phyloP scores from a whole-genome alignment of 106 monocot genomes.

The Allium sativum region DNA sequence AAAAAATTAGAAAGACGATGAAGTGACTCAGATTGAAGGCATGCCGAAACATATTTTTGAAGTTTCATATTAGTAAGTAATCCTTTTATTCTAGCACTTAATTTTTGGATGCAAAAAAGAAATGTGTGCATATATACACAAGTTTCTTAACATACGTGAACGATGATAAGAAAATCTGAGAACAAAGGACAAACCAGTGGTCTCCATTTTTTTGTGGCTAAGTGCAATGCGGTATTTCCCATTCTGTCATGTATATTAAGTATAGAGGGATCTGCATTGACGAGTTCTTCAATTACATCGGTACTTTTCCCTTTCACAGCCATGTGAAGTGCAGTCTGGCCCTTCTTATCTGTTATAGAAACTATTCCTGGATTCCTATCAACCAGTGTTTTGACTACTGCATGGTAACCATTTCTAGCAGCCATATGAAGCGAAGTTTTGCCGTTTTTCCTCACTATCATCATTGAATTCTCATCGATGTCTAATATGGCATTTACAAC shows the following conservation, averaged over 20 bases:
- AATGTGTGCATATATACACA: too few species aligned
- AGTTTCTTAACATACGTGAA: too few species aligned
- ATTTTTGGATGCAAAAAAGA: too few species aligned
- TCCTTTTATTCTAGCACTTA: too few species aligned
- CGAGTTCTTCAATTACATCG: constrained; percentile 66
- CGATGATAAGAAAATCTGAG: too few species aligned
- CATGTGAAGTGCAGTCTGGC: constrained; percentile 99
- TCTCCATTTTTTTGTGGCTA: constrained; percentile 91
- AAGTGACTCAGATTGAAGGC: too few species aligned
- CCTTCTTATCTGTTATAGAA: constrained; percentile 74
- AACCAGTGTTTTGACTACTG: constrained; percentile 63
- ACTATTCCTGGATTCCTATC: constrained; percentile 66
- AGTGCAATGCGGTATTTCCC: constrained; percentile 92
- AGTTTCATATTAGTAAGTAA: too few species aligned
- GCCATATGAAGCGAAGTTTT: constrained; percentile 81
- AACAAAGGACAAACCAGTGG: constrained; percentile 40
- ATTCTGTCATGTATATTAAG: constrained; percentile 91
- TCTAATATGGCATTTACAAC: constrained; percentile 85
- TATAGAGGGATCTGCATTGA: constrained; percentile 50
- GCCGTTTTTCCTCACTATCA: constrained; percentile 86
- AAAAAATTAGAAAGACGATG: too few species aligned
- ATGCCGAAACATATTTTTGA: too few species aligned
- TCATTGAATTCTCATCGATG: constrained; percentile 41
- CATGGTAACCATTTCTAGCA: constrained; percentile 55
- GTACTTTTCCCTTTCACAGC: constrained; percentile 81